A percentile compares a stretch with the other conserved stretches of the same genome.
These are phyloP conservation scores for Tricholoma terreum DNA, from an alignment of 768 basidiomycete species.

Conservation along the genomic window DNA sequence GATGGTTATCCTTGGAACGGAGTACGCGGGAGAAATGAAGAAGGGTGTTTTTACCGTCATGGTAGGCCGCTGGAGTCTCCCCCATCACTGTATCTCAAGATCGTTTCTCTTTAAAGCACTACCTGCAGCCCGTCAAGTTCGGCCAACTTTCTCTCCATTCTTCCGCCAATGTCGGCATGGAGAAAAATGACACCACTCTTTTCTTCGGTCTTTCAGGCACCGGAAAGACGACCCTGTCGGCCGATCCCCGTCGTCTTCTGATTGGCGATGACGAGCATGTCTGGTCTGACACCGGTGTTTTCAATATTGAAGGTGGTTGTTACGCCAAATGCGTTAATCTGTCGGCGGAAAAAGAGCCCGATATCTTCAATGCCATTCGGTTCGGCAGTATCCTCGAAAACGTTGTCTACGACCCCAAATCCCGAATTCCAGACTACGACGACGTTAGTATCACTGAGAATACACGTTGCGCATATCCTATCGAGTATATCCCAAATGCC, in stretches of 20 bases:
- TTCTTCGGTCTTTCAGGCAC: conserved; percentile 99
- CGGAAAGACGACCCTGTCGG: conserved; percentile 97
- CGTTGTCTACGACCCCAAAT: conserved; percentile 88
- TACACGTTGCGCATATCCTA: conserved; percentile 98
- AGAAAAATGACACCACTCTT: conserved; percentile 88
- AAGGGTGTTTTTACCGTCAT: conserved; percentile 99
- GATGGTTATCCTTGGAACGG: conserved; percentile 99
- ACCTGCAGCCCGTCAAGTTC: conserved; percentile 97
- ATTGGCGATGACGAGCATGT: conserved; percentile 99
- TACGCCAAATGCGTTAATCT: conserved; percentile 99
- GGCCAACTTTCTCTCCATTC: conserved; percentile 97
- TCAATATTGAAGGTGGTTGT: conserved; percentile 99
- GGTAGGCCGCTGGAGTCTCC: conserved; percentile 40
- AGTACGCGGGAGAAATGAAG: conserved; percentile 99
- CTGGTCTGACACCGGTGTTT: conserved; percentile 98
- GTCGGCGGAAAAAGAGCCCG: conserved; percentile 95
- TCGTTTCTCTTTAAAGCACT: conserved; percentile 56
- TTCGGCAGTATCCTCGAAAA: conserved; percentile 98
- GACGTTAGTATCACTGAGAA: conserved; percentile 98
- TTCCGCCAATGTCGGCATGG: conserved; percentile 91
- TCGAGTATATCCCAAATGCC: conserved; percentile 95
- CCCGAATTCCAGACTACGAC: conserved; percentile 90
- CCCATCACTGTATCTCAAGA: conserved; percentile 8
- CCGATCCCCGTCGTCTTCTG: conserved; percentile 88
- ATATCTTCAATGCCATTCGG: conserved; percentile 92